phyloP scores from a whole-genome alignment of 1,284 basidiomycete species.

The Trametes versicolor region DNA sequence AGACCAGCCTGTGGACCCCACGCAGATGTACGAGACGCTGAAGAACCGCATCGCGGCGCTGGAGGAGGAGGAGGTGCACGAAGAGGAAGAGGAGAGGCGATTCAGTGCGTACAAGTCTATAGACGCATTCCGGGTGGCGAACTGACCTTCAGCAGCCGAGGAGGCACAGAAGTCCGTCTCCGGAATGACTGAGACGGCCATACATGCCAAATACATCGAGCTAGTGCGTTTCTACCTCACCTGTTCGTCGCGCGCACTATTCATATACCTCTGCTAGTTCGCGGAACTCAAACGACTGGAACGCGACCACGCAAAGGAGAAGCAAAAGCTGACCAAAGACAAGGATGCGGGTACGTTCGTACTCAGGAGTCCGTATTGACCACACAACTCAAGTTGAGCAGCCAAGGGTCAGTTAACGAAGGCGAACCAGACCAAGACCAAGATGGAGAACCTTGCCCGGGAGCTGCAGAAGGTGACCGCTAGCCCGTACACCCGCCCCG shows the following conservation, averaged over 20 bases:
- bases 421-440: conserved; percentile 86
- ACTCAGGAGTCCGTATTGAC: conserved; percentile 17
- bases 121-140: conserved; percentile 9
- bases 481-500: conserved; percentile 18
- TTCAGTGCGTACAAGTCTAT: conserved; percentile 61
- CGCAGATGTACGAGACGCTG: conserved; percentile 84
- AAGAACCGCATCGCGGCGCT: conserved; percentile 86
- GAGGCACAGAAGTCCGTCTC: conserved; percentile 85
- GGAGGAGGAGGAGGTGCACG: conserved; percentile 84
- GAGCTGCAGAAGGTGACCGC: conserved; percentile 81
- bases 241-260: conserved; percentile 8
- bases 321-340: conserved; percentile 86
- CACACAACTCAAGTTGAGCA: conserved; percentile 42
- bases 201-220: conserved; percentile 86
- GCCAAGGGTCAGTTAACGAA: conserved; percentile 86
- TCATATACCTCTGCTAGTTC: conserved; percentile 58
- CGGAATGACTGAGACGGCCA: conserved; percentile 79
- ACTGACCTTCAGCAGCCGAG: conserved; percentile 63
- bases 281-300: conserved; percentile 85
- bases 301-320: conserved; percentile 87
- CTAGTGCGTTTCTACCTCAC: conserved; percentile 57
- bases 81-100: conserved; percentile 82
- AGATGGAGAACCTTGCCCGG: conserved; percentile 86
- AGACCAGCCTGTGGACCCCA: conserved; percentile 77
- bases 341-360: conserved; percentile 78